Evolutionary conservation across 495 filamentous ascomycete species (phyloP), one percentile per base, ranked within the genome.

Genomic region (Penicillium simplicissimum): DNA sequence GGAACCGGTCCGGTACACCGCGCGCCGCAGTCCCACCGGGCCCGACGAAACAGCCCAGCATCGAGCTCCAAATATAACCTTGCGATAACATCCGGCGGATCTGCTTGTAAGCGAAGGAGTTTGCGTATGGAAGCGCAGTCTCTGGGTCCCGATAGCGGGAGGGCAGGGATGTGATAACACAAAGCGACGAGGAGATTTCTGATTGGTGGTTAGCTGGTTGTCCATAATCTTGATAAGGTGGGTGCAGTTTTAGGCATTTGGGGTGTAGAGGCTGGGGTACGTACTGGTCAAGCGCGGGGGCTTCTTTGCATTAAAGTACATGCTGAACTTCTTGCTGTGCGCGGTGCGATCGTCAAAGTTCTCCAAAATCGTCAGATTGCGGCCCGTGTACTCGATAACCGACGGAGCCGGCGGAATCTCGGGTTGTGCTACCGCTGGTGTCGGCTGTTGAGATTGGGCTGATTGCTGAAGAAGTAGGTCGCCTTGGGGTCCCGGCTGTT

Each of bases 21-120:
- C 72, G 75, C 11, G 90, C 90, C 3, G 86, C 88, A 57, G 76
- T 79, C 17, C 79, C 81, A 40, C 74, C 76, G 21, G 81, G 74
- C 14, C 90, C 91, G 8, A 92, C 85, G 73, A 90, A 96, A 43
- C 88, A 88, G 3, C 87, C 90, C 5, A 94, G 73, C 68, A 95
- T 80, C 19, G 79, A 76, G 61, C 91, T 95, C 87, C 87, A 96
- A 62, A 81, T 84, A 67, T 88, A 90, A 55, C 88, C 84, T 42
- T 82, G 73, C 33, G 74, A 72, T n/a, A 76, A 64, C 47, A 88
- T 83, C 8, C 75, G 79, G 54, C 83, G 78, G 35, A 93, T 85
- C 76, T 92, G 84, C 55, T 82, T 81, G 72, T 89, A 95, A 8
- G 90, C 92, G 60, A 88, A 87, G 23, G 84, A 76, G 66, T 89